Evolutionary conservation across 768 basidiomycete species (phyloP).

Genomic region (Megacollybia marginata): DNA sequence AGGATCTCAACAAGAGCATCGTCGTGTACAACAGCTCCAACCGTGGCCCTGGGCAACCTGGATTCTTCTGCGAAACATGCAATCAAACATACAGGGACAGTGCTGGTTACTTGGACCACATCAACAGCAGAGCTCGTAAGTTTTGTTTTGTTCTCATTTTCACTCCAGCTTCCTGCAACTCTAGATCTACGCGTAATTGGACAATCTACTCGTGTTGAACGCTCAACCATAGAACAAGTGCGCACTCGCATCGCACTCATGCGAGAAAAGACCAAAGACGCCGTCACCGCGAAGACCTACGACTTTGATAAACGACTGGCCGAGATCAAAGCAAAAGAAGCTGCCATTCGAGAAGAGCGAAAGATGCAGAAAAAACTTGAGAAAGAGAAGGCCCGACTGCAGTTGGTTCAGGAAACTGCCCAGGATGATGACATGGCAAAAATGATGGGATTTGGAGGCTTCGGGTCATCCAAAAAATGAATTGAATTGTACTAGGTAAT

Average conservation of each 20-base stretch:
- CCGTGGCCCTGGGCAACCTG: conserved; percentile 83
- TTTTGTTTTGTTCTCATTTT: conserved; percentile 13
- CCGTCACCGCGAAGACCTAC: conserved; percentile 79
- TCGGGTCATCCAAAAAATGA: conserved; percentile 81
- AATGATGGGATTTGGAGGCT: conserved; percentile 91
- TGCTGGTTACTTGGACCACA: conserved; percentile 89
- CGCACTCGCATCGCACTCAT: conserved; percentile 83
- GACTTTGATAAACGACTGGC: conserved; percentile 89
- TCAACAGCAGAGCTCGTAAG: conserved; percentile 91
- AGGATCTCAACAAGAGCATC: conserved; percentile 92
- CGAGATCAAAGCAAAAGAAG: conserved; percentile 73
- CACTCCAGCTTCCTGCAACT: background rate
- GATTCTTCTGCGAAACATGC: conserved; percentile 91
- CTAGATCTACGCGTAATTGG: conserved; percentile 88
- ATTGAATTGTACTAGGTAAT: background rate
- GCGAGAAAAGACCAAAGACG: conserved; percentile 81
- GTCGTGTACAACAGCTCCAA: conserved; percentile 82
- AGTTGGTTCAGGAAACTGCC: conserved; percentile 46
- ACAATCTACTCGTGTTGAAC: conserved; percentile 87
- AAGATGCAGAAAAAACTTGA: conserved; percentile 76
- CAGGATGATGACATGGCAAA: conserved; percentile 63
- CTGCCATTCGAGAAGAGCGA: conserved; percentile 57
- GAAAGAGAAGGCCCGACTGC: conserved; percentile 64
- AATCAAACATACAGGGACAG: conserved; percentile 90
- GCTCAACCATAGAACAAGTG: conserved; percentile 91